Evolutionary conservation across 768 basidiomycete species (phyloP).

Genomic region (Termitomyces sp.): DNA sequence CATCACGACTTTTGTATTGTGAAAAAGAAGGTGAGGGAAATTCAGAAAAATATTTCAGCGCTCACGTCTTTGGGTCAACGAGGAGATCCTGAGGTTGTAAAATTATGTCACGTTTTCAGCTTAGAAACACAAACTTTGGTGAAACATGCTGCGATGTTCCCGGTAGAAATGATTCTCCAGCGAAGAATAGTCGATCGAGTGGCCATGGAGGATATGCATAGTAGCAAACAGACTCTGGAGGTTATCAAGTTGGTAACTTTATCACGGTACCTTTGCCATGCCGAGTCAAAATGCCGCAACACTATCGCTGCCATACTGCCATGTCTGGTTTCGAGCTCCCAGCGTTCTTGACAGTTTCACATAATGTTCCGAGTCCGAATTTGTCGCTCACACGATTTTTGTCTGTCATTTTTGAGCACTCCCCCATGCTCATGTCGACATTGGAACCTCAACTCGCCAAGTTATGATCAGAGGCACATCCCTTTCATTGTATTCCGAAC

Average conservation of each 20-base stretch:
- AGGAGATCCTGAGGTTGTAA: constrained; percentile 57
- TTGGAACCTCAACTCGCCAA: constrained; percentile 55
- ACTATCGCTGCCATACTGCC: not conserved
- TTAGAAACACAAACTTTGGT: constrained; percentile 45
- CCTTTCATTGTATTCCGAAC: constrained; percentile 38
- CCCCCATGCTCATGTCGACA: constrained; percentile 38
- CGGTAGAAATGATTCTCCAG: constrained; percentile 89
- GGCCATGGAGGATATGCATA: constrained; percentile 18
- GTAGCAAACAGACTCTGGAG: not conserved
- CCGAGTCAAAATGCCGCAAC: not conserved
- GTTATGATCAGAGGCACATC: constrained; percentile 12
- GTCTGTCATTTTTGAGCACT: too few relatives aligned
- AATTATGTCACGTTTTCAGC: not conserved
- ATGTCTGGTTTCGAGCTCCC: constrained; percentile 22
- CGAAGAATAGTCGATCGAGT: constrained; percentile 40
- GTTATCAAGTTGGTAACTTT: too few relatives aligned
- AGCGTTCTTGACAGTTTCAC: constrained; percentile 24
- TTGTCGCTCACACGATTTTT: too few relatives aligned
- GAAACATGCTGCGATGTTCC: constrained; percentile 62
- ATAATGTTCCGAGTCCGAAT: constrained; percentile 21
- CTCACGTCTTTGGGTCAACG: constrained; percentile 65
- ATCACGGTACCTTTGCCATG: not conserved
- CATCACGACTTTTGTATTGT: constrained; percentile 44
- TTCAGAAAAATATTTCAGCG: not conserved
- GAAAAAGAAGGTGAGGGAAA: not conserved